Evolutionary conservation across 768 basidiomycete species (phyloP), one percentile per base, ranked within the genome.

Genomic region (Suillus paluster): DNA sequence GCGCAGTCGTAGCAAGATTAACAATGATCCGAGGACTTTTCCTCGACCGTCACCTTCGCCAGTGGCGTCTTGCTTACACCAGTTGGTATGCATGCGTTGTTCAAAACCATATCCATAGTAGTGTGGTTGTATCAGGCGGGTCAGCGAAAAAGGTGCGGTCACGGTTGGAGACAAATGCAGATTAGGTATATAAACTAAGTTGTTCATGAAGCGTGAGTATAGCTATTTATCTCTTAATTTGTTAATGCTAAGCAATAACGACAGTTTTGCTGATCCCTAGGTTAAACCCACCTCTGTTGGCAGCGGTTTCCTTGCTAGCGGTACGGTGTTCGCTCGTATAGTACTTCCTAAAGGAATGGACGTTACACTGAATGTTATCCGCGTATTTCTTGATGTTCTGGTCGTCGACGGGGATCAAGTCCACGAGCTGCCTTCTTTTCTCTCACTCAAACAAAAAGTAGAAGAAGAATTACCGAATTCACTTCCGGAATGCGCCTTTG

Each of bases 401-500:
- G 81, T 94, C 5, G 93, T 85, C 61, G 92, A 95, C 64, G 92
- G 92, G 3, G 84, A n/a, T n/a, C n/a, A 86, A 23, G 81, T 84
- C 0, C 83, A 86, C 7, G 74, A 79, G 1, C 42, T 48, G 4
- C 65, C 62, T 39, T 30, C 60, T 5, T 41, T 64, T 10, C 53
- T 60, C 2, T 45, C 42, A 8, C 14, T 50, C 61, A 39, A 67
- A 0, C 74, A 71, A 41, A 70, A 75, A 21, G 78, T 81, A 0
- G 82, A 85, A 0, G 72, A 80, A n/a, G 78, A 68, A 15, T 78
- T 87, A 2, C 86, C 90, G 0, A 78, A 84, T 64, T 92, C 93
- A 1, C 72, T 91, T 4, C 92, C 92, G 3, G 81, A 83, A 34
- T 78, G 79, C n/a, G 92, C 92, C 1, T 95, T 94, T 72, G 92